Evolutionary conservation across 208 protist species (phyloP), one percentile per base, ranked within the genome.

Genomic region (Wallacemonas sp.): DNA sequence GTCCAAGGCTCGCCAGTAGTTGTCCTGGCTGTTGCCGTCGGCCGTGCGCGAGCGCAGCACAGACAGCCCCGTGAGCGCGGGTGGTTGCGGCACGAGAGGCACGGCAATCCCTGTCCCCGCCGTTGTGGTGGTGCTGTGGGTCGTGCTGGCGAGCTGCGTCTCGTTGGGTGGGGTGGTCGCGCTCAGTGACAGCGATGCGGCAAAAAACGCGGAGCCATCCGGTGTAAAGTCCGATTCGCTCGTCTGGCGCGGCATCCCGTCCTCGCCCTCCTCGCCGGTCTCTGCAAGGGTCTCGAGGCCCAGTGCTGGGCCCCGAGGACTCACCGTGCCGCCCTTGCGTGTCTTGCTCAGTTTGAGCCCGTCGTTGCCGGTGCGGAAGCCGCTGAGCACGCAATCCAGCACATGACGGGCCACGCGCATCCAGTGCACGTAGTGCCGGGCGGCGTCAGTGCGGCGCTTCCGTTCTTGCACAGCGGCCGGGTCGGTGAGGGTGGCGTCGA

Each of bases 1-100:
- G 62, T 81, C 75, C 32, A 85, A 52, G 10, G 79, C 79, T 4
- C 42, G 64, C 31, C 61, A 38, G 65, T 76, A 85, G 46, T 42
- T 63, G 48, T 70, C 67, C 2, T 76, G 68, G 38, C 55, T 25
- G 45, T 45, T 39, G 36, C 44, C 18, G 44, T 18, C 20, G 44
- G 4, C 48, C 8, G 25, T 25, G 44, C 44, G 22, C n/a, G 44
- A 16, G 5, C 44, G 7, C 8, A 25, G 11, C 10, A 50, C 11
- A 11, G 44, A 18, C 44, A 50, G n/a, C 44, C n/a, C 44, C 11
- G n/a, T 8, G 16, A 50, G 44, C 12, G 44, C 16, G 10, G 36
- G 36, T n/a, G n/a, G n/a, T n/a, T n/a, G n/a, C n/a, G n/a, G n/a
- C n/a, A n/a, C n/a, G n/a, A n/a, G n/a, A n/a, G n/a, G n/a, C n/a